Evolutionary conservation across 306 rosid species (phyloP).

Genomic region (Casuarina cunninghamiana): DNA sequence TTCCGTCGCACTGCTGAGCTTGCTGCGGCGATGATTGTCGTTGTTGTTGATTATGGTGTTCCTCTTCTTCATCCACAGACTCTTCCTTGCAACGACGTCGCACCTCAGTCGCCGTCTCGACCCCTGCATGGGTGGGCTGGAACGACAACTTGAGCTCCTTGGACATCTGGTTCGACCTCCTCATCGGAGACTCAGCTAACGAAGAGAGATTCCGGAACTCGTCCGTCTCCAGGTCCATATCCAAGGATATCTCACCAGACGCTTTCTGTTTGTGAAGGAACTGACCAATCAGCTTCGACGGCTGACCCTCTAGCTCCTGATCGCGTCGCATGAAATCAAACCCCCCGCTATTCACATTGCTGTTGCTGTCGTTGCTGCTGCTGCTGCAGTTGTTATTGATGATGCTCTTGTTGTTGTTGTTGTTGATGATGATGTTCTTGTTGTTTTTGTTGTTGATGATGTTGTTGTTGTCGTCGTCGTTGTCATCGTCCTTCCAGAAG

Average conservation of each 20-base stretch:
- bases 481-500: constrained; percentile 40
- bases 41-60: constrained; percentile 32
- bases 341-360: neutral
- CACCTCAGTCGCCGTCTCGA: constrained; percentile 32
- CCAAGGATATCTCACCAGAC: constrained; percentile 67
- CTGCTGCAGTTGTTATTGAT: too few relatives aligned
- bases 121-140: constrained; percentile 23
- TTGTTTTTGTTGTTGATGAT: too few relatives aligned
- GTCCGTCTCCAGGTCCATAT: constrained; percentile 95
- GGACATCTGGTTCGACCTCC: constrained; percentile 21
- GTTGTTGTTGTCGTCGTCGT: neutral
- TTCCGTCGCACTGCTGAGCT: neutral
- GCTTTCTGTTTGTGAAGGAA: constrained; percentile 74
- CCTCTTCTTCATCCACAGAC: constrained; percentile 17
- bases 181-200: constrained; percentile 54
- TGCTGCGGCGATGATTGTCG: constrained; percentile 28
- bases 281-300: constrained; percentile 67
- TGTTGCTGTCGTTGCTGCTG: too few relatives aligned
- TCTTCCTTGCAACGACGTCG: constrained; percentile 55
- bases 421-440: too few relatives aligned
- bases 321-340: constrained; percentile 44
- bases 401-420: too few relatives aligned
- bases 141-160: constrained; percentile 65
- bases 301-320: constrained; percentile 56
- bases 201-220: constrained; percentile 56